Base-by-base conservation (phyloP, 73 alveolate genomes). In the Durusdinium trenchii region DNA sequence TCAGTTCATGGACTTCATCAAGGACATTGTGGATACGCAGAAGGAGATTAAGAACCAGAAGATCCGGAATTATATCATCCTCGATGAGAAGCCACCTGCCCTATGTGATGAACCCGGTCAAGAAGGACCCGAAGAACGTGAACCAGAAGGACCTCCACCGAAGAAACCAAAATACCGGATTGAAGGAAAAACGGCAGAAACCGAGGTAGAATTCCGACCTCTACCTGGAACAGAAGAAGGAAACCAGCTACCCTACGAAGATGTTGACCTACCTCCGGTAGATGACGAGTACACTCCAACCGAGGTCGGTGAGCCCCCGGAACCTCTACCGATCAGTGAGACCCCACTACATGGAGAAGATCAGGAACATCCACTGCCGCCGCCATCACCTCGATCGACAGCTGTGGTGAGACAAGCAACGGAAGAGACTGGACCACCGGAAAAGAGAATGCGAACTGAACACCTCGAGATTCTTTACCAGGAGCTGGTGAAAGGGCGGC, bases 1-100 rank as follows among this genome's bases (percentile, higher is more conserved):
- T 14, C 23, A 40, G 23, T 23, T 86, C 9, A 23, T 45, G 35
- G 95, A 47, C 47, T 86, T 30, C 64, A 86, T 86, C 83, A 18
- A 42, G 35, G 95, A 67, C 40, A 40, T 86, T 0, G 16, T 46
- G 12, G 47, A 86, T 20, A 67, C 95, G 64, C 67, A 47, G 51
- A 28, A 38, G 38, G 26, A 0, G 51, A 28, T 86, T 7, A 64
- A 86, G 38, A 36, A 38, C 3, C 16, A 46, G 1, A 2, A 48
- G 35, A 81, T 76, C 10, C 54, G 47, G 10, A 48, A 47, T 35
- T 81, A 81, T 28, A 48, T 81, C 67, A 81, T 81, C 47, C 47
- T 81, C n/a, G 91, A 81, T 23, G 91, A 81, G 1, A 1, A 28
- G 26, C 85, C 85, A 30, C 85, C 85, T n/a, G 85, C n/a, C n/a